Conservation (phyloP, 306 rosid species). For the Benincasa hispida region DNA sequence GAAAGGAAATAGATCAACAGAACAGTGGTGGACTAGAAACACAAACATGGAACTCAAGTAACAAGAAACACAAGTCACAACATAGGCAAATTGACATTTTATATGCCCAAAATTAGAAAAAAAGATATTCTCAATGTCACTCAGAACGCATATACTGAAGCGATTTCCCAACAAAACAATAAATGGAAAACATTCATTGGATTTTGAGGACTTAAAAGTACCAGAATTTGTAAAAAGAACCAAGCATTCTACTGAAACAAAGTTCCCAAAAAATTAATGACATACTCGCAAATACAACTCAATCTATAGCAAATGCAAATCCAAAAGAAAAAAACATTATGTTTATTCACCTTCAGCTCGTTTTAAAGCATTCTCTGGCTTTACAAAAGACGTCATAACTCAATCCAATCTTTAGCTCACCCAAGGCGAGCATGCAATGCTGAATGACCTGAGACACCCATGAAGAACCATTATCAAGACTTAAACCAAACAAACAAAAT, state of each 20-base stretch:
- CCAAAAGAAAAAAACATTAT: background rate
- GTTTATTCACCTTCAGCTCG: conserved; percentile 45
- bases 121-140: background rate
- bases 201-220: background rate
- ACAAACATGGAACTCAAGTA: background rate
- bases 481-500: background rate
- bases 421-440: conserved; percentile 3
- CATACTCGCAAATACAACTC: background rate
- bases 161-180: background rate
- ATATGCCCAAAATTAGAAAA: background rate
- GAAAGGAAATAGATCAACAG: background rate
- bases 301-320: background rate
- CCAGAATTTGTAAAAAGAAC: background rate
- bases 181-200: background rate
- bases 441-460: conserved; percentile 11
- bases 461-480: background rate
- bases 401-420: conserved; percentile 6
- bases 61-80: background rate
- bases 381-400: conserved; percentile 34
- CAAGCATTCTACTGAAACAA: background rate
- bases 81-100: background rate
- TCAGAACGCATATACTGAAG: background rate
- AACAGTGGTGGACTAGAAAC: background rate
- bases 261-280: background rate
- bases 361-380: conserved; percentile 55